Conservation (phyloP, 805 yeast species). For the Kodamaea lidongshanica region DNA sequence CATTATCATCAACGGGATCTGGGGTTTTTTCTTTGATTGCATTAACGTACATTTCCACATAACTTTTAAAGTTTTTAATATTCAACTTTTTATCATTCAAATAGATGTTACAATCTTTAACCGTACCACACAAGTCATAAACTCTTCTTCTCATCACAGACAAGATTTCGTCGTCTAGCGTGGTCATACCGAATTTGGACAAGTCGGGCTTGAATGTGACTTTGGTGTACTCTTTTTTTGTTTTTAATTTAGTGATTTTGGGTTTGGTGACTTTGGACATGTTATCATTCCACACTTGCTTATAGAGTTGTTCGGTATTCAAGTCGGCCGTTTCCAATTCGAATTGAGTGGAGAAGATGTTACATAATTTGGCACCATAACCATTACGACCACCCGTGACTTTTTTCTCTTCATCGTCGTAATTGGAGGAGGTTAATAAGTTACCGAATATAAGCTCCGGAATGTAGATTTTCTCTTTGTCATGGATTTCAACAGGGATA, state of each 20-base stretch:
- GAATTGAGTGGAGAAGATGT: slow-evolving; percentile 87
- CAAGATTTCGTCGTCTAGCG: slow-evolving; percentile 72
- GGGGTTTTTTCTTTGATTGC: slow-evolving; percentile 56
- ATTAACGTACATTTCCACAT: slow-evolving; percentile 82
- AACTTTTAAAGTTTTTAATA: slow-evolving; percentile 72
- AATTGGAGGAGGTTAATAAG: slow-evolving; percentile 88
- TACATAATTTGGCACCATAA: slow-evolving; percentile 95
- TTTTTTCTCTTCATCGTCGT: slow-evolving; percentile 90
- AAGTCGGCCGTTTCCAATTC: slow-evolving; percentile 85
- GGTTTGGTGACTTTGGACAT: slow-evolving; percentile 79
- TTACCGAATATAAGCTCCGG: slow-evolving; percentile 97
- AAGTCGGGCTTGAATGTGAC: slow-evolving; percentile 87
- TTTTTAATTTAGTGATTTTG: slow-evolving; percentile 52
- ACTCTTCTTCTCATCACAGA: slow-evolving; percentile 90
- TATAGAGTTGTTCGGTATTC: slow-evolving; percentile 52
- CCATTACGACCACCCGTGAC: slow-evolving; percentile 99
- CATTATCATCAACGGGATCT: slow-evolving; percentile 26
- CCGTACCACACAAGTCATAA: slow-evolving; percentile 92
- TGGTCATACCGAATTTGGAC: slow-evolving; percentile 75
- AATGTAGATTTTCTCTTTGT: slow-evolving; percentile 84
- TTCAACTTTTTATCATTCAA: slow-evolving; percentile 69
- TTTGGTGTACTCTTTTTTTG: slow-evolving; percentile 73
- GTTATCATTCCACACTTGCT: slow-evolving; percentile 81
- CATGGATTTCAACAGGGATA: slow-evolving; percentile 90
- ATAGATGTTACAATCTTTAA: slow-evolving; percentile 69